Evolutionary conservation across 1,284 basidiomycete genomes (phyloP).

Genomic region (Abortiporus biennis): DNA sequence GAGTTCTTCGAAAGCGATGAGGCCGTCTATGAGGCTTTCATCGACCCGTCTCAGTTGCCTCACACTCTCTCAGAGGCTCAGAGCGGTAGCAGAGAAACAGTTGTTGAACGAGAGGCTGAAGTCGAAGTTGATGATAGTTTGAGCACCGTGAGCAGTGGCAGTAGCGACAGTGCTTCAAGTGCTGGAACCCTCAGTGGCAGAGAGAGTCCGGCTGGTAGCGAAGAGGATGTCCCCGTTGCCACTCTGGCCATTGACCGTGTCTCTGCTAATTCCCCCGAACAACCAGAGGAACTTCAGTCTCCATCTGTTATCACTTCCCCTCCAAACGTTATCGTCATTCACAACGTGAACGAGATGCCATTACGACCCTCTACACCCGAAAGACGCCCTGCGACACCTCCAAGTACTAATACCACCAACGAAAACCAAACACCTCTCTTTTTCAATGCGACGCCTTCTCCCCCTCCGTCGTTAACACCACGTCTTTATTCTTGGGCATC

Average conservation of each 20-base stretch:
- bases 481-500: constrained; percentile 20
- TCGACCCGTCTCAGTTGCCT: constrained; percentile 32
- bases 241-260: no score
- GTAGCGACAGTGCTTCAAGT: no score
- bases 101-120: background rate
- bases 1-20: constrained; percentile 58
- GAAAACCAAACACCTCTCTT: no score
- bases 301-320: no score
- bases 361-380: no score
- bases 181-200: background rate
- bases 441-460: constrained; percentile 13
- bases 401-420: no score
- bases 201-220: background rate
- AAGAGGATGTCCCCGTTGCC: no score
- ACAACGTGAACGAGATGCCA: no score
- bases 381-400: no score
- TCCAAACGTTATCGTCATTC: no score
- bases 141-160: background rate
- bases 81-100: constrained; percentile 6
- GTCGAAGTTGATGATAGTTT: background rate
- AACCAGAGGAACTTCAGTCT: no score
- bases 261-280: no score
- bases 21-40: constrained; percentile 63
- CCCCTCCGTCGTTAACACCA: constrained; percentile 22
- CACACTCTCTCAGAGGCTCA: constrained; percentile 11